Conservation (phyloP, 176 grass and related monocot species). For the Rhynchospora tenuis region DNA sequence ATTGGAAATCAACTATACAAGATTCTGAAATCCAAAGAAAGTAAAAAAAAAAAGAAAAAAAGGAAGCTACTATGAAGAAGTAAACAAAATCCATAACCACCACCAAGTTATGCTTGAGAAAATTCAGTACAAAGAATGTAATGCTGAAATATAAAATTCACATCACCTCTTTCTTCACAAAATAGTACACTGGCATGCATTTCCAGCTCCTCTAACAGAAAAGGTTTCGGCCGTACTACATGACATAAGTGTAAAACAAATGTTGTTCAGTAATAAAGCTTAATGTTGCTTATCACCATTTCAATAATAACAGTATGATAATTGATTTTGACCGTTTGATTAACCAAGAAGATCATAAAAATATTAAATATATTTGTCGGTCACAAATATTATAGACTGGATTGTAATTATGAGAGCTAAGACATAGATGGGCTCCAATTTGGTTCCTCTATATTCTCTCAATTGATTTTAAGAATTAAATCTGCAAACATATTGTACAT, state of each 20-base stretch:
- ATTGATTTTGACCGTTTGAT: too few relatives aligned
- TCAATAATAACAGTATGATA: not conserved
- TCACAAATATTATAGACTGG: too few relatives aligned
- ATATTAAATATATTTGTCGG: too few relatives aligned
- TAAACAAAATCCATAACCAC: not conserved
- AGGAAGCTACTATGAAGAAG: not conserved
- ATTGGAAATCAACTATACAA: not conserved
- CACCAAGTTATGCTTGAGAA: not conserved
- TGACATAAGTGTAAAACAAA: not conserved
- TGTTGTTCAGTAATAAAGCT: too few relatives aligned
- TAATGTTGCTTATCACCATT: not conserved
- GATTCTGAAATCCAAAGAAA: not conserved
- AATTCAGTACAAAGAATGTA: not conserved
- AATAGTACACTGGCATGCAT: constrained; percentile 32
- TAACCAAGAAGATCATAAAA: too few relatives aligned
- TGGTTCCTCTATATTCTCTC: too few relatives aligned
- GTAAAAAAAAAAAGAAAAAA: not conserved
- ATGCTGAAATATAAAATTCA: not conserved
- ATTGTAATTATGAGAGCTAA: too few relatives aligned
- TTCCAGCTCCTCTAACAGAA: constrained; percentile 17
- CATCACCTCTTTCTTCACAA: constrained; percentile 18
- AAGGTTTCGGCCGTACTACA: constrained; percentile 22
- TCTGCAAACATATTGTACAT: too few relatives aligned
- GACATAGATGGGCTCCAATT: too few relatives aligned
- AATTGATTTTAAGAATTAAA: too few relatives aligned